Evolutionary conservation across 306 rosid genomes (phyloP).

Genomic region (Crataegus laevigata): DNA sequence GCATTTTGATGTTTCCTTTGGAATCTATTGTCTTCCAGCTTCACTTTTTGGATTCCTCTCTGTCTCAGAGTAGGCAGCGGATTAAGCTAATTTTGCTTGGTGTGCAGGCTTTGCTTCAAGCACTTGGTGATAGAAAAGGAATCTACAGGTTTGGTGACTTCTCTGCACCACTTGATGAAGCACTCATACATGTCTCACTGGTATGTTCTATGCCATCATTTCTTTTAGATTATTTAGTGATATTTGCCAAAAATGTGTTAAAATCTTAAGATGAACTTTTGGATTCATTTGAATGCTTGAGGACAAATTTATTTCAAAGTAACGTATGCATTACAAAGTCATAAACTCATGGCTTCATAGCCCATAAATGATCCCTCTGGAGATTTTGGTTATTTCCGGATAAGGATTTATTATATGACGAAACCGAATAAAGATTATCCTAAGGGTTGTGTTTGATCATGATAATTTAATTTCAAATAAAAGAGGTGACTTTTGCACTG

Average conservation of each 20-base stretch:
- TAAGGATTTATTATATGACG: background rate
- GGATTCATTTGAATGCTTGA: background rate
- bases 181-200: constrained; percentile 78
- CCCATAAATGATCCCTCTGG: background rate
- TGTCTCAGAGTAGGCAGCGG: background rate
- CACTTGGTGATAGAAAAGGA: constrained; percentile 95
- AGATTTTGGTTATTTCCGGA: background rate
- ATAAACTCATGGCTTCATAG: background rate
- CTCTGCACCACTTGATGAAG: constrained; percentile 96
- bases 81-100: constrained; percentile 8
- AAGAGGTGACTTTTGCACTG: background rate
- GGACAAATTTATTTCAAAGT: background rate
- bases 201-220: constrained; percentile 34
- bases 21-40: background rate
- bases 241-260: background rate
- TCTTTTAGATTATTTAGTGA: background rate
- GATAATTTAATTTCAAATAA: background rate
- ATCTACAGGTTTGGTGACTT: constrained; percentile 92
- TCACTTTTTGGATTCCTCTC: background rate
- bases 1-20: constrained; percentile 4
- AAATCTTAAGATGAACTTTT: background rate
- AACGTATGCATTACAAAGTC: background rate
- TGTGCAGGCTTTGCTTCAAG: constrained; percentile 76
- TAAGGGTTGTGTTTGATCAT: background rate
- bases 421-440: background rate